A percentile compares a stretch with the other conserved stretches of the same genome.
Evolutionary conservation across 129 eudicot species (phyloP).

Genomic region (Pittosporum tobira): DNA sequence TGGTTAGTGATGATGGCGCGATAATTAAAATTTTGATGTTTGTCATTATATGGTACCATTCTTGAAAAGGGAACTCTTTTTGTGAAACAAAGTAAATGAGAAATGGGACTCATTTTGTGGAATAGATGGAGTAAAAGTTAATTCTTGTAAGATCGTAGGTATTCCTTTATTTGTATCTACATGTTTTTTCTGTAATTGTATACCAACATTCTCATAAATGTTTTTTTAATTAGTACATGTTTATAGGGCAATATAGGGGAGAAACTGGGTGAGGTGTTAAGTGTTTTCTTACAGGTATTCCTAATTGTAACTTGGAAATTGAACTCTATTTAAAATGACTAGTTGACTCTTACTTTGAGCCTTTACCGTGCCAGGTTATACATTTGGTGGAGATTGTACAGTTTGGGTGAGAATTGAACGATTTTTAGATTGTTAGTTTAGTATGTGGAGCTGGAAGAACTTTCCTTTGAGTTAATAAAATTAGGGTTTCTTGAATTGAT

Average conservation of each 20-base stretch:
- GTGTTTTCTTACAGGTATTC: no score
- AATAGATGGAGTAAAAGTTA: no score
- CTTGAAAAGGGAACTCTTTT: no score
- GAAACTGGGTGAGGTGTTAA: not conserved
- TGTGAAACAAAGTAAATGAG: no score
- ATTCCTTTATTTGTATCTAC: not conserved
- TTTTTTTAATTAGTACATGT: not conserved
- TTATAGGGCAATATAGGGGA: not conserved
- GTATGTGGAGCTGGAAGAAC: not conserved
- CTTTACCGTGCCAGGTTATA: not conserved
- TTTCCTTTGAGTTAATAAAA: constrained; percentile 10
- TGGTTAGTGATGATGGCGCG: no score
- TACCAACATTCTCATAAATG: no score
- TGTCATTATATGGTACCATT: no score
- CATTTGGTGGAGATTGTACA: not conserved
- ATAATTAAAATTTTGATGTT: no score
- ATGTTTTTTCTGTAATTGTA: no score
- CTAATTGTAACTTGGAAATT: no score
- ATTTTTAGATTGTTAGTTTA: not conserved
- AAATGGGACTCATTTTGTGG: no score
- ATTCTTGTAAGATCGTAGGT: no score
- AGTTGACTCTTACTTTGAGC: not conserved
- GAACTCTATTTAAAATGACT: not conserved
- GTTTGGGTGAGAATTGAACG: not conserved
- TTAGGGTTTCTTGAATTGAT: not conserved